These are phyloP conservation scores for Psophocarpus tetragonolobus DNA, from an alignment of 306 rosid species.

Conservation along the genomic window DNA sequence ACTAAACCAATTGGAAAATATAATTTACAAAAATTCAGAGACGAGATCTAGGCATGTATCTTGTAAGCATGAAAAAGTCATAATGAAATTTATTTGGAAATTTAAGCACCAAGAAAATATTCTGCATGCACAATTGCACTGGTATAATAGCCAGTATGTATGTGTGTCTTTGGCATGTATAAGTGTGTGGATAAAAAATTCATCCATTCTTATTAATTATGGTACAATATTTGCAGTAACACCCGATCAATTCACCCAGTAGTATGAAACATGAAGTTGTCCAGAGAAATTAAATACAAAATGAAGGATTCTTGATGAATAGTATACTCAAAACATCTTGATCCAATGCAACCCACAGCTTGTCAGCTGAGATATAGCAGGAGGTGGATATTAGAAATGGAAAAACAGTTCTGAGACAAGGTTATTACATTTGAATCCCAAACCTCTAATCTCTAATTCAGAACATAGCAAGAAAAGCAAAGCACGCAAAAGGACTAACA, in stretches of 20 bases:
- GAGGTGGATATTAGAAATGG: neutral
- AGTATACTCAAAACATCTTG: neutral
- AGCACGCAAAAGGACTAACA: neutral
- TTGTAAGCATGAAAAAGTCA: neutral
- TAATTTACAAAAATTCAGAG: neutral
- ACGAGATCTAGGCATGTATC: neutral
- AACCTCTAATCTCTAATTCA: neutral
- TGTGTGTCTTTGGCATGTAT: neutral
- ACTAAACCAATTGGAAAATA: neutral
- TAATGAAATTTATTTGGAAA: neutral
- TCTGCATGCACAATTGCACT: neutral
- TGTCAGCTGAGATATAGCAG: neutral
- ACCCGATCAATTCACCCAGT: neutral
- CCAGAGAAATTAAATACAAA: constrained; percentile 1
- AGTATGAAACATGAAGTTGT: neutral
- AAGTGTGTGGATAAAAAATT: neutral
- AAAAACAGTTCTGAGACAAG: neutral
- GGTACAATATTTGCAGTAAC: neutral
- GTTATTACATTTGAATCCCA: neutral
- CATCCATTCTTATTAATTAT: neutral
- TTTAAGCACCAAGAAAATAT: neutral
- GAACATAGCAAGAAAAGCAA: neutral
- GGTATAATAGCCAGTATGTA: neutral
- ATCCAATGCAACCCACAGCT: neutral
- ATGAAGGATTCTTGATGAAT: neutral